Evolutionary conservation across 768 basidiomycete genomes (phyloP), one percentile per base, ranked within the genome.

Genomic region (Hydnomerulius pinastri): DNA sequence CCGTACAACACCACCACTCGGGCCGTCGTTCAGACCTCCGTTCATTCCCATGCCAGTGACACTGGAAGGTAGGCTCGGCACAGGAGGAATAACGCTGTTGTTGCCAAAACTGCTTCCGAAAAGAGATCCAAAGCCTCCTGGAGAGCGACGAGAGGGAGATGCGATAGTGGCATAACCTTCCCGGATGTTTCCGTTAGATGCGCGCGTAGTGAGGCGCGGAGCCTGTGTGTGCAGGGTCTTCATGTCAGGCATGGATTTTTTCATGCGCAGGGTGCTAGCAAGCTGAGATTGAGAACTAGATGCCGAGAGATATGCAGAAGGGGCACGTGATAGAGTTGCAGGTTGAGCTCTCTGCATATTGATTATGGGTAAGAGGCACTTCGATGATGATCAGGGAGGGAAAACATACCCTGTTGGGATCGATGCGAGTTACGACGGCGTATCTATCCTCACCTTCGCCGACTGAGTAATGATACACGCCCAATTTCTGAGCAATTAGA

Each of bases 161-260:
- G 88, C 87, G 50, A 92, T 90, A 29, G 91, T 92, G 15, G 89
- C 90, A 69, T 90, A 93, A 24, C 89, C 90, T 53, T 81, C 80
- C 44, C 91, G 85, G 50, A 93, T 92, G 65, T 93, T 93, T 48
- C 90, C 90, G 66, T 92, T 93, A 40, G 90, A 93, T 15, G 90
- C 78, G 53, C 90, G 87, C 13, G 87, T 86, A 50, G 74, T 82
- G 40, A 93, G 79, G 44, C 90, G 86, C 28, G 89, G 90, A 1
- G 86, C 85, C 60, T 86, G 83, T 15, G 85, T 77, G 53, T 91
- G 90, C 56, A 92, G 71, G 13, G 87, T 87, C 73, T 91, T 91
- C 83, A 98, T 85, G 70, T 98, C 93, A 3, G 97, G 97, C 97
- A 98, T 98, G 20, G 93, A 96, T 73, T 97, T 97, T 78, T 98